These are phyloP conservation scores for Naganishia vishniacii DNA, from an alignment of 768 basidiomycete species.

Conservation along the genomic window DNA sequence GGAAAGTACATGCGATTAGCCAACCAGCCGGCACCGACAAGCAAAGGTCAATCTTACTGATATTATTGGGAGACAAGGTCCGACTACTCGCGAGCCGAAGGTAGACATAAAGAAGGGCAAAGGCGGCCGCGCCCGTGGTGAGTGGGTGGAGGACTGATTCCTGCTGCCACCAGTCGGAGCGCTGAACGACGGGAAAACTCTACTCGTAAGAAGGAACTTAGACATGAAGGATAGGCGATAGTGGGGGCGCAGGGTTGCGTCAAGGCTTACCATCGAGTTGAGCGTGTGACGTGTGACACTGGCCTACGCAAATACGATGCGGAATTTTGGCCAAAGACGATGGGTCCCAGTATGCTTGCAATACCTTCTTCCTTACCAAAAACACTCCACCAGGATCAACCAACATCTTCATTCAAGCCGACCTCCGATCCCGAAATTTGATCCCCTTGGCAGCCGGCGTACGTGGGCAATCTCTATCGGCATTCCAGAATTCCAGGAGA, in stretches of 20 bases:
- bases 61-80: neutral
- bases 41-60: neutral
- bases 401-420: no score
- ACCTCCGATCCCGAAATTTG: no score
- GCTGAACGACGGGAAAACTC: neutral
- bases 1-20: no score
- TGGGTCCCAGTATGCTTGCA: no score
- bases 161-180: conserved; percentile 6
- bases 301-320: no score
- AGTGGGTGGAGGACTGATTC: conserved; percentile 8
- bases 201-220: neutral
- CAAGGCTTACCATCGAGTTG: neutral
- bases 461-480: no score
- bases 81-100: neutral
- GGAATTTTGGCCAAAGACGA: no score
- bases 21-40: neutral
- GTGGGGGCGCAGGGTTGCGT: neutral
- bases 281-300: no score
- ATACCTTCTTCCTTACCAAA: no score
- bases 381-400: no score
- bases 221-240: neutral
- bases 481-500: no score
- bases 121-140: conserved; percentile 1
- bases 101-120: neutral
- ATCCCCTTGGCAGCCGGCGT: no score